These are phyloP conservation scores for Didymellaceae sp. DNA, from an alignment of 2,329 filamentous ascomycete species.

Conservation along the genomic window DNA sequence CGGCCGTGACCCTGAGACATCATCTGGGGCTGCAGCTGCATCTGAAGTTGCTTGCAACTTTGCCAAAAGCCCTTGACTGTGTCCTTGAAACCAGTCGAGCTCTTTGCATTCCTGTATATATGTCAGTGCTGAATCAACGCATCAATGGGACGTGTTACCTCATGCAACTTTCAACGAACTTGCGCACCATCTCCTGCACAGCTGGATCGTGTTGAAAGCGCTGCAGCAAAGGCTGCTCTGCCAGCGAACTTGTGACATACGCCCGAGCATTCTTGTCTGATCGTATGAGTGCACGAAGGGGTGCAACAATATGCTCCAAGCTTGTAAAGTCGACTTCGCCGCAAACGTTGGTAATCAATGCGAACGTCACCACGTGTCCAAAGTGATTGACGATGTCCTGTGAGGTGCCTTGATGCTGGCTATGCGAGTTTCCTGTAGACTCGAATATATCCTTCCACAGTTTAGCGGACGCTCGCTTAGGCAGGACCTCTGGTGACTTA, in stretches of 20 bases:
- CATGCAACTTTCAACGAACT: conserved; percentile 43
- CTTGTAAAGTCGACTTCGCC: conserved; percentile 46
- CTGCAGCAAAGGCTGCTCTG: conserved; percentile 38
- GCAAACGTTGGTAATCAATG: conserved; percentile 43
- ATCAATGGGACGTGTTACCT: conserved; percentile 27
- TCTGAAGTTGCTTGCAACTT: conserved; percentile 46
- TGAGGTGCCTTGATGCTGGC: conserved; percentile 35
- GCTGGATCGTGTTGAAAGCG: conserved; percentile 37
- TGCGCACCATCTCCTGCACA: conserved; percentile 40
- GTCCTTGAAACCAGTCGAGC: conserved; percentile 42
- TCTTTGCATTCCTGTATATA: conserved; percentile 45
- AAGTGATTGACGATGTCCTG: conserved; percentile 47
- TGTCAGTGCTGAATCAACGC: conserved; percentile 22
- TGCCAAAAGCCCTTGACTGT: conserved; percentile 46
- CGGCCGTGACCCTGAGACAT: conserved; percentile 30
- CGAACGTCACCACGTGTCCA: conserved; percentile 38
- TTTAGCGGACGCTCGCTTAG: conserved; percentile 74
- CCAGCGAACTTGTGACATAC: conserved; percentile 41
- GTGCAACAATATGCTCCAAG: conserved; percentile 41
- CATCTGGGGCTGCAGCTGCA: conserved; percentile 43
- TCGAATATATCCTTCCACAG: conserved; percentile 67
- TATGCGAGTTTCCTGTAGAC: conserved; percentile 36
- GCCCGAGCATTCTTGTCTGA: conserved; percentile 40
- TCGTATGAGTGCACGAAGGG: conserved; percentile 42
- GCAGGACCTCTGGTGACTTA: conserved; percentile 73